These are phyloP conservation scores for Kluyveromyces wickerhamii DNA, from an alignment of 805 yeast species.

Conservation along the genomic window DNA sequence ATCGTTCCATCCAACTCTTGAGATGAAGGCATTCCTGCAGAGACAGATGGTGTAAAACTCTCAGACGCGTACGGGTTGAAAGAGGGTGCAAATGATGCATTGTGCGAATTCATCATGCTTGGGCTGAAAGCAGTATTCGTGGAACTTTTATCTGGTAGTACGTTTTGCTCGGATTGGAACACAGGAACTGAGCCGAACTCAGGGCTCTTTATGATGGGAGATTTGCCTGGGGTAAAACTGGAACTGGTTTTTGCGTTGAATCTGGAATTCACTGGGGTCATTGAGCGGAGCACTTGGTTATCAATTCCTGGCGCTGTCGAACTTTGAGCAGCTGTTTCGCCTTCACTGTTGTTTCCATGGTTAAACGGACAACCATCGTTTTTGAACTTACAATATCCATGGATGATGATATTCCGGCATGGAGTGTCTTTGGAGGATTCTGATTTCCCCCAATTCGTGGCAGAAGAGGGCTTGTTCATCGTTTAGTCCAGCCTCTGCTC, in stretches of 20 bases:
- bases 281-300: constrained; percentile 7
- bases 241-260: constrained; percentile 50
- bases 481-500: not conserved
- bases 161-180: not conserved
- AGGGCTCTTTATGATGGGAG: not conserved
- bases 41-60: constrained; percentile 23
- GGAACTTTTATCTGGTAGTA: not conserved
- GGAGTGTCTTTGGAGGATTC: constrained; percentile 65
- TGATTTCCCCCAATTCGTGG: constrained; percentile 16
- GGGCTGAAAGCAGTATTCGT: constrained; percentile 2
- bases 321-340: constrained; percentile 2
- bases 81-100: constrained; percentile 14
- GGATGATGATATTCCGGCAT: constrained; percentile 75
- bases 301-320: constrained; percentile 5
- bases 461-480: not conserved
- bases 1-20: constrained; percentile 1
- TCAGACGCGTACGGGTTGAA: constrained; percentile 28
- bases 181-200: constrained; percentile 1
- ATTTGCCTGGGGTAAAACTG: constrained; percentile 40
- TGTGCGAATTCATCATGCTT: constrained; percentile 3
- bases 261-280: constrained; percentile 18
- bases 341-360: constrained; percentile 41
- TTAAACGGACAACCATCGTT: constrained; percentile 81
- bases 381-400: constrained; percentile 83
- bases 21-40: constrained; percentile 18